Base-by-base conservation (phyloP, 2,329 filamentous ascomycete genomes). In the Ophiostoma australiae region DNA sequence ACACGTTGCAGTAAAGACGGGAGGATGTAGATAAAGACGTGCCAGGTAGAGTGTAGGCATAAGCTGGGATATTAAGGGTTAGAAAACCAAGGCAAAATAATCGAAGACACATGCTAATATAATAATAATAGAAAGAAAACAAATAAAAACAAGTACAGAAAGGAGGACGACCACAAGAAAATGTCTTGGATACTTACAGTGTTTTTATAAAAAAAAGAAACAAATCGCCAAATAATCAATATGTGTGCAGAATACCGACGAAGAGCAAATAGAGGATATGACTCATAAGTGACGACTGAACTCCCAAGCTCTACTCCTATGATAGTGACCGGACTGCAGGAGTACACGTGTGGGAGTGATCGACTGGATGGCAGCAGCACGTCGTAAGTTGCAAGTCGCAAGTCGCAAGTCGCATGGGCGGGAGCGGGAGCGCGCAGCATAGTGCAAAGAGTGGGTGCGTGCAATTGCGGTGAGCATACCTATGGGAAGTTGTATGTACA, bases 401-500 rank as follows among this genome's bases (percentile, higher is more conserved):
- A 31, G 27, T 31, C 27, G 27, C 27, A 31, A 31, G 27, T 31
- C 27, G 27, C 27, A 31, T 31, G 11, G 58, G 58, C 58, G 58
- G 58, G 58, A 63, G 55, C 55, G 55, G n/a, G 27, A 55, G 17
- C 44, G 44, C 5, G 17, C n/a, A 58, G 15, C n/a, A 58, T 58
- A 58, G 52, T 27, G n/a, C n/a, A 27, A 23, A 58, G 52, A 58
- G 52, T 58, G 52, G 27, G 55, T 63, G 58, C 58, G 58, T 63
- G 58, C 58, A 63, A 27, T 63, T 63, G 58, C 58, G 58, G 58
- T 63, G 58, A 58, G 52, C n/a, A 31, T 58, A 48, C 15, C 13
- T 20, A 7, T 20, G 17, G 44, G 44, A 15, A 15, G 44, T 31
- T 31, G 27, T 1, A 31, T 31, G 27, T 31, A 31, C 27, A 31